Conservation (phyloP, 176 grass and related monocot species). For the Oryza punctata region DNA sequence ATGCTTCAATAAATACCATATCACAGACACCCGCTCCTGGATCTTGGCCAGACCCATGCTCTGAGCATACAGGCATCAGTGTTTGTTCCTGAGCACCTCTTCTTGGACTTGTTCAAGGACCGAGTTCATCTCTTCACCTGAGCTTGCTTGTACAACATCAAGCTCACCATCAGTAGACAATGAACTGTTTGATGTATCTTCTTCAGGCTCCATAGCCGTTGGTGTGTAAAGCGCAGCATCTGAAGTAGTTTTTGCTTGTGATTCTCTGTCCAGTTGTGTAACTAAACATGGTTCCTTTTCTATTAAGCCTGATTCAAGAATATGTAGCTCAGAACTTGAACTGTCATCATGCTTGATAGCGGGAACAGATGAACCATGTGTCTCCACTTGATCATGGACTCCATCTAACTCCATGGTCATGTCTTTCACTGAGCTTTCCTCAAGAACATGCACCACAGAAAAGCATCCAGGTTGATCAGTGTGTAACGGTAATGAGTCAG, state of each 20-base stretch:
- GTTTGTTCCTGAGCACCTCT: no score
- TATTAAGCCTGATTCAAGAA: not conserved
- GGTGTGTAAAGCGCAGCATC: not conserved
- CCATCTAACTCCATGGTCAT: not conserved
- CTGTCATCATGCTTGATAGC: not conserved
- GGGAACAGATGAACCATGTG: not conserved
- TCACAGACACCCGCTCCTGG: no score
- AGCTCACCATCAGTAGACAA: not conserved
- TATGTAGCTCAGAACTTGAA: not conserved
- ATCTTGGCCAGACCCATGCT: not conserved
- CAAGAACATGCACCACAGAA: not conserved
- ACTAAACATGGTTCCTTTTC: not conserved
- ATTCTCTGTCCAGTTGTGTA: not conserved
- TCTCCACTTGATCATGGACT: not conserved
- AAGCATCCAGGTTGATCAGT: not conserved
- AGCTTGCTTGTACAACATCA: conserved; percentile 37
- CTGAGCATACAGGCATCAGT: not conserved
- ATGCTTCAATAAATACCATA: no score
- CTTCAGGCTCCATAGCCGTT: no score
- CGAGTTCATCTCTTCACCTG: conserved; percentile 8
- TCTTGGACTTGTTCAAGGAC: no score
- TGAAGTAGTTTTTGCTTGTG: not conserved
- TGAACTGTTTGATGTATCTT: no score
- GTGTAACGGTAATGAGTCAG: not conserved
- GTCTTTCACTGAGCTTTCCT: not conserved